Evolutionary conservation across 441 rosid genomes (phyloP).

Genomic region (Dalechampia spathulata): DNA sequence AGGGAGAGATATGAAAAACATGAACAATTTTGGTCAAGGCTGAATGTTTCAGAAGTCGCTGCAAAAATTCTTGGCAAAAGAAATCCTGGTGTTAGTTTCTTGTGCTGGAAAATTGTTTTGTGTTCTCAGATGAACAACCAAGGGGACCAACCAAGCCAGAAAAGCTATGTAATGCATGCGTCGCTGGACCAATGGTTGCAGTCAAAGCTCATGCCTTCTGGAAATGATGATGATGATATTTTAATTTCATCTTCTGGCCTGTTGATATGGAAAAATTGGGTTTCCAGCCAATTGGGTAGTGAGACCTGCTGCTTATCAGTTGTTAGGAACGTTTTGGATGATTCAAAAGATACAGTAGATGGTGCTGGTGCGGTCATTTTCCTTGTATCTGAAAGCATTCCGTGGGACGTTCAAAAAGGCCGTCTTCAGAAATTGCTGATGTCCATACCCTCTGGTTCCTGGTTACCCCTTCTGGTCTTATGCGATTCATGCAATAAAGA

Average conservation of each 20-base stretch:
- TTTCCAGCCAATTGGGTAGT: slow-evolving; percentile 31
- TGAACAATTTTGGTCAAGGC: slow-evolving; percentile 67
- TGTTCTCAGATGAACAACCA: slow-evolving; percentile 38
- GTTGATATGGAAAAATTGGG: slow-evolving; percentile 81
- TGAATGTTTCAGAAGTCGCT: slow-evolving; percentile 75
- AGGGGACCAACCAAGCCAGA: slow-evolving; percentile 24
- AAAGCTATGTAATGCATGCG: slow-evolving; percentile 24
- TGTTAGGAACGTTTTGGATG: slow-evolving; percentile 40
- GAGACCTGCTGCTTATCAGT: slow-evolving; percentile 68
- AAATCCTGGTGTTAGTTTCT: slow-evolving; percentile 59
- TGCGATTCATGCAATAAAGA: slow-evolving; percentile 38
- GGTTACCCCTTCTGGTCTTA: slow-evolving; percentile 72
- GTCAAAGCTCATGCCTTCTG: slow-evolving; percentile 66
- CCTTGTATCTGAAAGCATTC: slow-evolving; percentile 50
- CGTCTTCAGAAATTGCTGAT: slow-evolving; percentile 51
- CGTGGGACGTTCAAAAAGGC: slow-evolving; percentile 55
- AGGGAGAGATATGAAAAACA: slow-evolving; percentile 54
- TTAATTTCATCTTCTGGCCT: slow-evolving; percentile 55
- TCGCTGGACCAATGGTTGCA: slow-evolving; percentile 57
- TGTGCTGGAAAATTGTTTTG: slow-evolving; percentile 79
- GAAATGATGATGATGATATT: slow-evolving; percentile 37
- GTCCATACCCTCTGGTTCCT: slow-evolving; percentile 58
- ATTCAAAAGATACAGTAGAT: slow-evolving; percentile 28
- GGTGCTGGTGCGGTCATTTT: slow-evolving; percentile 82
- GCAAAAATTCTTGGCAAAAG: slow-evolving; percentile 38